phyloP scores from a whole-genome alignment of 2,329 filamentous ascomycete species.

The Phialocephala sp. region DNA sequence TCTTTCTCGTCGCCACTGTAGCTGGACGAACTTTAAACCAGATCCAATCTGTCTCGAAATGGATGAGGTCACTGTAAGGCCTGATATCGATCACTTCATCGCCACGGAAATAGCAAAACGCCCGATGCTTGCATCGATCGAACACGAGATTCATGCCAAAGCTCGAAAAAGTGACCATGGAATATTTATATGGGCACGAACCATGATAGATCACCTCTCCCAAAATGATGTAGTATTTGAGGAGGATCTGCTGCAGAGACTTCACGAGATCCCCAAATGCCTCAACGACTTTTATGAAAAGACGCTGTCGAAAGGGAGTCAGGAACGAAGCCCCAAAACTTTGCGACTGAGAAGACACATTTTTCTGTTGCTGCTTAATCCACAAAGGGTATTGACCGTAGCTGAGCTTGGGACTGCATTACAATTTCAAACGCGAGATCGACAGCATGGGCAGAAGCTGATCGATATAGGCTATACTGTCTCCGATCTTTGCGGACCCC shows the following conservation, averaged over 20 bases:
- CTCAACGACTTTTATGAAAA: not conserved
- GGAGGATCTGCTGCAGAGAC: not conserved
- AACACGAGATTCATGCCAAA: not conserved
- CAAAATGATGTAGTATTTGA: not conserved
- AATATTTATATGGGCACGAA: not conserved
- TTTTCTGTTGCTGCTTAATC: not conserved
- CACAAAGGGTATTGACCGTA: not conserved
- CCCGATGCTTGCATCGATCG: not conserved
- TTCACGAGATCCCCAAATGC: not conserved
- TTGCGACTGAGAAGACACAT: not conserved
- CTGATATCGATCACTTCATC: not conserved
- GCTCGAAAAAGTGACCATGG: not conserved
- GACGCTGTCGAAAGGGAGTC: not conserved
- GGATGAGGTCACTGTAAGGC: not conserved
- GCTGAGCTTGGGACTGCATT: not conserved
- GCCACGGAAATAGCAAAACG: not conserved
- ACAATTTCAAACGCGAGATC: not conserved
- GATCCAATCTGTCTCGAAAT: not conserved
- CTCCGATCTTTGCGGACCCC: not conserved
- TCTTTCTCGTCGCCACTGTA: not conserved
- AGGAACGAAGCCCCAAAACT: not conserved
- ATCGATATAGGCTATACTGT: not conserved
- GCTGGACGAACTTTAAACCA: not conserved
- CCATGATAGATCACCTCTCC: not conserved
- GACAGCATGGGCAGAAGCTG: not conserved